A percentile compares a stretch with the other conserved stretches of the same genome.
phyloP scores from a whole-genome alignment of 495 filamentous ascomycete genomes.

The Penicillium fimorum region DNA sequence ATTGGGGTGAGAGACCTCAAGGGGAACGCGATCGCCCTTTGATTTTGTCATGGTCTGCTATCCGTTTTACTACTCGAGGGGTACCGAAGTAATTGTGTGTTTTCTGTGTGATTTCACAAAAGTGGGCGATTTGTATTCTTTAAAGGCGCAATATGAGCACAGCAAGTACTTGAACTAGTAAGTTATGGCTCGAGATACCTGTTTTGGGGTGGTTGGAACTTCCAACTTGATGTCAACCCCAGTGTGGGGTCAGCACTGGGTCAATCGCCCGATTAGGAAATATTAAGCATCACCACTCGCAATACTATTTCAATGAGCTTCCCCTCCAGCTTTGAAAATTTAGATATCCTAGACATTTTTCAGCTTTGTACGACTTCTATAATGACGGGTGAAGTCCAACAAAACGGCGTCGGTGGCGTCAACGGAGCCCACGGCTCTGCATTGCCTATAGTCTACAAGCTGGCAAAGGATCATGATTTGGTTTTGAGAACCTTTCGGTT shows the following conservation, averaged over 20 bases:
- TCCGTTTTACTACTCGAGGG: conserved; percentile 11
- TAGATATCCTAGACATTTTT: background rate
- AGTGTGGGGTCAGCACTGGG: background rate
- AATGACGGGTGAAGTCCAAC: conserved; percentile 5
- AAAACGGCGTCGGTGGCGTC: conserved; percentile 17
- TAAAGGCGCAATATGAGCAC: background rate
- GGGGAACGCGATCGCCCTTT: conserved; percentile 4
- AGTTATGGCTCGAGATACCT: conserved; percentile 6
- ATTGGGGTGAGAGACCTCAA: conserved; percentile 40
- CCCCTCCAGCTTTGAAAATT: background rate
- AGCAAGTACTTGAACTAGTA: background rate
- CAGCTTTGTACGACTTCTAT: background rate
- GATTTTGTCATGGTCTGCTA: conserved; percentile 6
- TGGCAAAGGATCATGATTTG: conserved; percentile 39
- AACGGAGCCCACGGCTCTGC: conserved; percentile 22
- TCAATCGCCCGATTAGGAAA: conserved; percentile 11
- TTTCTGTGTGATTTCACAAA: background rate
- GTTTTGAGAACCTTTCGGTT: conserved; percentile 52
- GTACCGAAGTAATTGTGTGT: conserved; percentile 19
- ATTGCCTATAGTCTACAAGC: conserved; percentile 24
- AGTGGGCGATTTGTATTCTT: background rate
- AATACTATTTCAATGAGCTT: conserved; percentile 9
- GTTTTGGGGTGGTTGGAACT: conserved; percentile 1
- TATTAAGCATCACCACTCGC: conserved; percentile 17
- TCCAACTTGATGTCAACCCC: background rate